Conservation (phyloP, 73 alveolate genomes). For the Tetrahymena thermophila region DNA sequence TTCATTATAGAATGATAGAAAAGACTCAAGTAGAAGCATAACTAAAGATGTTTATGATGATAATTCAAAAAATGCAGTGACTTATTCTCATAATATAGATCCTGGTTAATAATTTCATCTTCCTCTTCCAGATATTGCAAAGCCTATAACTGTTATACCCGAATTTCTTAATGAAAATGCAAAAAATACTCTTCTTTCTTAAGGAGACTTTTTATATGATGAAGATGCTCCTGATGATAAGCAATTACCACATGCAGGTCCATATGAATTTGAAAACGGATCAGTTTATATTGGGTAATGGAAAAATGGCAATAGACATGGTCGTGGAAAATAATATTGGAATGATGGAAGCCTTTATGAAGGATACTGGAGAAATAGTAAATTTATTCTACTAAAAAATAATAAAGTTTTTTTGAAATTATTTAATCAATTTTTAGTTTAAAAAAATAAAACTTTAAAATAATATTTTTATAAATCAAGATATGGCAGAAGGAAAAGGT, state of each 20-base stretch:
- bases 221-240: constrained; percentile 20
- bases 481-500: constrained; percentile 67
- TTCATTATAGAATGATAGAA: background rate
- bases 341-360: constrained; percentile 80
- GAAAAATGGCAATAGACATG: constrained; percentile 72
- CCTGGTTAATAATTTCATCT: background rate
- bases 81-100: background rate
- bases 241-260: constrained; percentile 30
- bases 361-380: constrained; percentile 73
- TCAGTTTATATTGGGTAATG: constrained; percentile 81
- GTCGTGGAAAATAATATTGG: constrained; percentile 77
- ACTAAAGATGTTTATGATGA: background rate
- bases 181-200: background rate
- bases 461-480: background rate
- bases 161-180: background rate
- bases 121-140: background rate
- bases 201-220: constrained; percentile 26
- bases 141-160: background rate
- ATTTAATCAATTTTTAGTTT: background rate
- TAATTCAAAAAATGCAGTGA: background rate
- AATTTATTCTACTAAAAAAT: background rate
- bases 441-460: background rate
- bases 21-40: background rate
- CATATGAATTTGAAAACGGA: constrained; percentile 51
- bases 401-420: background rate